phyloP scores from a whole-genome alignment of 164 flowering plant genomes.

The Kingdonia uniflora region DNA sequence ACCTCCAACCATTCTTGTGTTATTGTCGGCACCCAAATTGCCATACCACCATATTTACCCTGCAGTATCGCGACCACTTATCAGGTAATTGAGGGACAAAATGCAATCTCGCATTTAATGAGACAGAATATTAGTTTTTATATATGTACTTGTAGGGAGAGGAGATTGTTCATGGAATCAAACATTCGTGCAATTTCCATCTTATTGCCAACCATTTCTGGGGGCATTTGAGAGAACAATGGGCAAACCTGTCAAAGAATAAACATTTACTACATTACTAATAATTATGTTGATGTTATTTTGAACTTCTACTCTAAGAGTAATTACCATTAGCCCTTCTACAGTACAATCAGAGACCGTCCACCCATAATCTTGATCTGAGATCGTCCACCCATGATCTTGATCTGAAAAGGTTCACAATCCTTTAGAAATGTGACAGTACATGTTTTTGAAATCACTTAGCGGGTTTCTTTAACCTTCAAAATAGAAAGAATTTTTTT shows the following conservation, averaged over 20 bases:
- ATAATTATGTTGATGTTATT: no score
- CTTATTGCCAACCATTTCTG: slow-evolving; percentile 41
- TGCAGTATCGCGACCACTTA: no score
- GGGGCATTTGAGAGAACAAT: slow-evolving; percentile 29
- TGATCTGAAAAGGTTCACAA: no score
- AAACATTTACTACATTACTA: no score
- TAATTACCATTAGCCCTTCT: no score
- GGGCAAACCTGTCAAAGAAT: slow-evolving; percentile 29
- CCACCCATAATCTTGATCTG: slow-evolving; percentile 83
- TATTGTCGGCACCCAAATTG: not conserved
- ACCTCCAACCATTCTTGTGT: not conserved
- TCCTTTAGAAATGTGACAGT: no score
- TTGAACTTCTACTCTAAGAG: slow-evolving; percentile 76
- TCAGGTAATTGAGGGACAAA: no score
- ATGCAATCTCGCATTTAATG: no score
- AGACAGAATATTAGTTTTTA: no score
- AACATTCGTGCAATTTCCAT: slow-evolving; percentile 27
- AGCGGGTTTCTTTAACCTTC: slow-evolving; percentile 46
- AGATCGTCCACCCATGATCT: slow-evolving; percentile 97
- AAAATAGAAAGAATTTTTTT: no score
- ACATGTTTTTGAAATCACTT: slow-evolving; percentile 52
- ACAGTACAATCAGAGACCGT: slow-evolving; percentile 81
- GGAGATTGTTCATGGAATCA: slow-evolving; percentile 54
- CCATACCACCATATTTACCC: not conserved
- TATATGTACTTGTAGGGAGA: slow-evolving; percentile 65